These are phyloP conservation scores for Cyberlindnera japonica DNA, from an alignment of 805 yeast species.

Conservation along the genomic window DNA sequence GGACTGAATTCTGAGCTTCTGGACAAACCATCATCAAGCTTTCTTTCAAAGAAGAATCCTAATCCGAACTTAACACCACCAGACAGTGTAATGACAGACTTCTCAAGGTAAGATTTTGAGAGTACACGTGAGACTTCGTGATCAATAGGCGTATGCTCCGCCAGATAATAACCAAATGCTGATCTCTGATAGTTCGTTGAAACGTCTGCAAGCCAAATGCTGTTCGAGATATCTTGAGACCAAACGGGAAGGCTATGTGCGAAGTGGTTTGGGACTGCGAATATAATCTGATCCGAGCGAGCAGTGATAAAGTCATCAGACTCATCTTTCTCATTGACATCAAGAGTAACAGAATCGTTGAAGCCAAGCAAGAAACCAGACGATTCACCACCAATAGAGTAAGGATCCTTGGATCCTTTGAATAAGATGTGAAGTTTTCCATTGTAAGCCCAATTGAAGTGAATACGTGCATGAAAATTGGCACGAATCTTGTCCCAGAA, in stretches of 20 bases:
- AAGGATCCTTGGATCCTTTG: slow-evolving; percentile 80
- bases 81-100: slow-evolving; percentile 50
- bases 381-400: slow-evolving; percentile 56
- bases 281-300: slow-evolving; percentile 55
- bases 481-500: slow-evolving; percentile 89
- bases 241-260: slow-evolving; percentile 52
- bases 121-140: slow-evolving; percentile 22
- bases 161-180: slow-evolving; percentile 46
- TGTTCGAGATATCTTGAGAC: slow-evolving; percentile 46
- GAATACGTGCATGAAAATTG: slow-evolving; percentile 68
- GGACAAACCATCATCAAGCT: slow-evolving; percentile 24
- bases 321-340: slow-evolving; percentile 62
- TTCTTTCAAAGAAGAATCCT: slow-evolving; percentile 56
- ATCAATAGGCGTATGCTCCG: slow-evolving; percentile 22
- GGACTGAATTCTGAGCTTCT: slow-evolving; percentile 49
- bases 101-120: slow-evolving; percentile 37
- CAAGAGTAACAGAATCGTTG: slow-evolving; percentile 54
- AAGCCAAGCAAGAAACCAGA: slow-evolving; percentile 81
- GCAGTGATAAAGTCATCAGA: slow-evolving; percentile 66
- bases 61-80: slow-evolving; percentile 60
- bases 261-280: slow-evolving; percentile 75
- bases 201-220: slow-evolving; percentile 46
- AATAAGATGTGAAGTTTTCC: slow-evolving; percentile 54
- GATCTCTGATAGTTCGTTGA: slow-evolving; percentile 40
- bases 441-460: slow-evolving; percentile 46